A percentile compares a stretch with the other conserved stretches of the same genome.
Evolutionary conservation across 2,329 filamentous ascomycete genomes (phyloP).

Genomic region (Hymenoscyphus linearis): DNA sequence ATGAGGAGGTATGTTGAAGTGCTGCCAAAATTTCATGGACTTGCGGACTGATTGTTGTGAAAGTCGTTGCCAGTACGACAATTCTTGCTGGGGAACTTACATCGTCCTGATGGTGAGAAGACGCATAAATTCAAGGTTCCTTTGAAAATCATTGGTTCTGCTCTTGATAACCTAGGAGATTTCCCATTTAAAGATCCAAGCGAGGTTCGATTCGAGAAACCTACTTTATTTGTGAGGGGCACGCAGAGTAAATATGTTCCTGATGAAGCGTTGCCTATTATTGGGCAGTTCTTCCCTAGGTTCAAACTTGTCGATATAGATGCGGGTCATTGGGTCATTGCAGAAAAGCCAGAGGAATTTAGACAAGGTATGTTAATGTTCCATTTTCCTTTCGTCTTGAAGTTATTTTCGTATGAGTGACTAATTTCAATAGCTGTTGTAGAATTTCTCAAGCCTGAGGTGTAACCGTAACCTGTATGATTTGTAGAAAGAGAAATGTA

Average conservation of each 20-base stretch:
- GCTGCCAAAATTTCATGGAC: not conserved
- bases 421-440: slow-evolving; percentile 47
- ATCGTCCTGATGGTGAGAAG: slow-evolving; percentile 47
- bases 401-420: not conserved
- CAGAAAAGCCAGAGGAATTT: slow-evolving; percentile 79
- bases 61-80: slow-evolving; percentile 73
- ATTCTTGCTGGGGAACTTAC: slow-evolving; percentile 84
- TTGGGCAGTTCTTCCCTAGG: slow-evolving; percentile 75
- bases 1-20: slow-evolving; percentile 53
- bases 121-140: slow-evolving; percentile 74
- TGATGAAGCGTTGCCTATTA: slow-evolving; percentile 72
- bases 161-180: slow-evolving; percentile 68
- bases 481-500: slow-evolving; percentile 24
- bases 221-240: slow-evolving; percentile 74
- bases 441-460: slow-evolving; percentile 51
- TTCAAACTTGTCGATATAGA: slow-evolving; percentile 72
- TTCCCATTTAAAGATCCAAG: slow-evolving; percentile 79
- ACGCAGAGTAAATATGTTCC: slow-evolving; percentile 73
- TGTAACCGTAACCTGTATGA: slow-evolving; percentile 36
- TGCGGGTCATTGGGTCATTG: slow-evolving; percentile 81
- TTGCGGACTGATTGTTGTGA: not conserved
- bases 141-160: slow-evolving; percentile 60
- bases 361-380: slow-evolving; percentile 55
- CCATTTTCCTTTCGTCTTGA: not conserved
- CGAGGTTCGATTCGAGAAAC: slow-evolving; percentile 65